A percentile compares a stretch with the other conserved stretches of the same genome.
Evolutionary conservation across 371 early-diverging fungal species (phyloP).

Genomic region (Paramicrosporidium saccamoebae): DNA sequence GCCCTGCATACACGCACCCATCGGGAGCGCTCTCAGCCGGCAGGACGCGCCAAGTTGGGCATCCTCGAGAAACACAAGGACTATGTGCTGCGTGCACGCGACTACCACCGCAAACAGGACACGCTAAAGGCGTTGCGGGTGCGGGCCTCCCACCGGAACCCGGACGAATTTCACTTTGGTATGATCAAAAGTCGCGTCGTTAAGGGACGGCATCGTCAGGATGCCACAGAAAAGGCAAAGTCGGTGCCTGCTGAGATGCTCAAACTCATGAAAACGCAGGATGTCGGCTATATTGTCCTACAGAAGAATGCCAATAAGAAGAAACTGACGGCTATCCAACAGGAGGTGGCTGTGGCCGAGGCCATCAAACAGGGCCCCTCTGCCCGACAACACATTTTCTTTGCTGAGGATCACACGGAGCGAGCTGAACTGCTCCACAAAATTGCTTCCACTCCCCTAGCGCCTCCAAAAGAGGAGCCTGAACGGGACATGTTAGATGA

Average conservation of each 20-base stretch:
- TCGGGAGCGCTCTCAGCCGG: conserved; percentile 54
- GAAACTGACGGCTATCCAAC: conserved; percentile 5
- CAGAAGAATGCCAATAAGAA: conserved; percentile 41
- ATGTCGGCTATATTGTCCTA: conserved; percentile 40
- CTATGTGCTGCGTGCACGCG: conserved; percentile 68
- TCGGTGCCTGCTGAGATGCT: conserved; percentile 33
- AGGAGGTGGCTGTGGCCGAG: background rate
- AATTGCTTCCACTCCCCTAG: no score
- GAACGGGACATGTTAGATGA: no score
- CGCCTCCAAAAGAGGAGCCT: no score
- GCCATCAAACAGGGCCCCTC: background rate
- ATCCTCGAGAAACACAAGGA: conserved; percentile 88
- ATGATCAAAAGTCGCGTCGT: conserved; percentile 58
- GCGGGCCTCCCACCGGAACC: conserved; percentile 56
- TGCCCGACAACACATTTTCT: no score
- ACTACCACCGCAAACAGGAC: conserved; percentile 53
- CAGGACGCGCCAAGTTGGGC: conserved; percentile 28
- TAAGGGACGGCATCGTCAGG: conserved; percentile 34
- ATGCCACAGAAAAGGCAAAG: conserved; percentile 29
- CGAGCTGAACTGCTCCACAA: no score
- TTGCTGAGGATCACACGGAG: no score
- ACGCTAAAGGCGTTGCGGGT: conserved; percentile 39
- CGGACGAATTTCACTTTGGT: conserved; percentile 87
- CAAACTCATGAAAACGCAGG: conserved; percentile 62
- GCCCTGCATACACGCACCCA: conserved; percentile 56